A percentile compares a stretch with the other conserved stretches of the same genome.
Evolutionary conservation across 2,329 filamentous ascomycete species (phyloP).

Genomic region (Colletotrichum higginsianum): DNA sequence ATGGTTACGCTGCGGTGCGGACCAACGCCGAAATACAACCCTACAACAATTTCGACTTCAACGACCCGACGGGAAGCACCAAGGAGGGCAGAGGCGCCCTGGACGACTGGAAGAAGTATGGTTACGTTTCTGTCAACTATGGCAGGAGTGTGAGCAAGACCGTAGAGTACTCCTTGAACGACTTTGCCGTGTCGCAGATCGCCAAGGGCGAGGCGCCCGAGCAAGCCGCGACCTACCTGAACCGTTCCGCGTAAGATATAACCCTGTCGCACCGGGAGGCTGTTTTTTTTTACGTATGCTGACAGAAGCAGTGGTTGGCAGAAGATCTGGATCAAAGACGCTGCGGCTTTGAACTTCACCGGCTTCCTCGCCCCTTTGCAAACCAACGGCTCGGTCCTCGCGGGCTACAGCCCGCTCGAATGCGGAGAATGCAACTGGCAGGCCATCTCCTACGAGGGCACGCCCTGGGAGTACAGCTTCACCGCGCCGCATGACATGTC

Average conservation of each 20-base stretch:
- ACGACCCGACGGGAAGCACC: conserved; percentile 67
- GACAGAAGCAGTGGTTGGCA: conserved; percentile 63
- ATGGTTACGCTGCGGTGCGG: conserved; percentile 67
- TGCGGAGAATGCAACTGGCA: conserved; percentile 71
- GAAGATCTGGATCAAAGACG: conserved; percentile 69
- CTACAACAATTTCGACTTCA: conserved; percentile 63
- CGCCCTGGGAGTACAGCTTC: conserved; percentile 67
- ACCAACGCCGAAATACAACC: conserved; percentile 70
- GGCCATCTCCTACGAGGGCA: conserved; percentile 66
- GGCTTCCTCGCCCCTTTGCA: conserved; percentile 71
- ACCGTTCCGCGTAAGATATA: conserved; percentile 58
- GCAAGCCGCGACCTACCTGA: conserved; percentile 66
- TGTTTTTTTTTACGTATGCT: neutral
- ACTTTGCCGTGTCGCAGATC: conserved; percentile 70
- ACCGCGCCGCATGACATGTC: conserved; percentile 72
- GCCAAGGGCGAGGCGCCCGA: conserved; percentile 65
- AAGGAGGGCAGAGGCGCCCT: conserved; percentile 72
- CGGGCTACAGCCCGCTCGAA: conserved; percentile 62
- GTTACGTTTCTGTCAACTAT: conserved; percentile 67
- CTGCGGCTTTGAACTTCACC: conserved; percentile 61
- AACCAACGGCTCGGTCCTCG: conserved; percentile 59
- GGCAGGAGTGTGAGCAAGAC: conserved; percentile 70
- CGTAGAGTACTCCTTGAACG: conserved; percentile 71
- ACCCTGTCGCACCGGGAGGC: rapidly evolving
- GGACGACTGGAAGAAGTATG: conserved; percentile 70